Conservation (phyloP, 257 asterid species). For the Nyctanthes arbortristis region DNA sequence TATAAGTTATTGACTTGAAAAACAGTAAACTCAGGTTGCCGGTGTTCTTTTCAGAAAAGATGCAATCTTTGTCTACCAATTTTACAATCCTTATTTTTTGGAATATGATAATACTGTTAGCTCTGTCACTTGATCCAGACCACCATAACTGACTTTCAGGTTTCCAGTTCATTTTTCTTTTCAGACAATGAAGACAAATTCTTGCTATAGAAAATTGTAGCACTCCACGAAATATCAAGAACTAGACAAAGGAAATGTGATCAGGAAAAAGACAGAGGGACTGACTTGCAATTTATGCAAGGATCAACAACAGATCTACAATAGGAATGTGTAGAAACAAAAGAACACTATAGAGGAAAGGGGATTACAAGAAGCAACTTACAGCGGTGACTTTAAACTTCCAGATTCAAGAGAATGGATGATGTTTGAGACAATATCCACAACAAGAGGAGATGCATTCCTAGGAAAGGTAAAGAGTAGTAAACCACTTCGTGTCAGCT, state of each 20-base stretch:
- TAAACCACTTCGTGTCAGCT: constrained; percentile 47
- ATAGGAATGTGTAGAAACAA: neutral
- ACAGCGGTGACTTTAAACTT: constrained; percentile 41
- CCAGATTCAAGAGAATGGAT: constrained; percentile 37
- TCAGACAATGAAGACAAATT: neutral
- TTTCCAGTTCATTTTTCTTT: neutral
- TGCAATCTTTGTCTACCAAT: neutral
- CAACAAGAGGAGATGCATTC: constrained; percentile 32
- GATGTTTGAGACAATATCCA: constrained; percentile 34
- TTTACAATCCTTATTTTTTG: neutral
- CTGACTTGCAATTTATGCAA: neutral
- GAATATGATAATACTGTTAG: neutral
- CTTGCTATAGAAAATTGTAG: neutral
- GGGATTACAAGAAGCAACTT: constrained; percentile 17
- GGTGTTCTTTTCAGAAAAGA: neutral
- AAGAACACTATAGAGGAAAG: neutral
- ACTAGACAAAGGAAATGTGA: neutral
- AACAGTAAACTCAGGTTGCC: neutral
- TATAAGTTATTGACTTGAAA: neutral
- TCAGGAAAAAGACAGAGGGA: neutral
- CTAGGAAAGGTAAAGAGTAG: constrained; percentile 42
- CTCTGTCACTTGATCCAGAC: too few relatives aligned
- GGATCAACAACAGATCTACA: neutral
- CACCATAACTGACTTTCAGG: neutral
- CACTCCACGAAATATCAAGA: too few relatives aligned